Base-by-base conservation (phyloP, 192 early-diverging fungal species). In the Thoreauomyces humboldtii region DNA sequence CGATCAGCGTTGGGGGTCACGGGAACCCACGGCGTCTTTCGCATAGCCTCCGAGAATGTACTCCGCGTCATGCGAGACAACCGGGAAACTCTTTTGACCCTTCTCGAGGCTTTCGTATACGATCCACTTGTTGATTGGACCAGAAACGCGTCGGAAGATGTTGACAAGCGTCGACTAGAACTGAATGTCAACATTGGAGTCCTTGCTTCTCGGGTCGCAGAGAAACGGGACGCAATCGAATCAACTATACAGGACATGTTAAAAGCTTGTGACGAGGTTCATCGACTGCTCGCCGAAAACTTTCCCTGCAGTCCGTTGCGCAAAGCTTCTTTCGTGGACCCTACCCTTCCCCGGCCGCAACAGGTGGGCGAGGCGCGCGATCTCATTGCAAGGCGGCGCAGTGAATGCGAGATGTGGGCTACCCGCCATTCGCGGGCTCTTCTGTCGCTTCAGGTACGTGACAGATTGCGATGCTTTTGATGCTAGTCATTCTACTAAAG, bases 41-140 rank as follows among this genome's bases (percentile, higher is more conserved):
- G 73, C 25, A 63, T 66, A 12, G 67, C 79, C 2, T 72, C 70
- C 31, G 72, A 83, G 46, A 28, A 71, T 55, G 60, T 59, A 0
- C 22, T 82, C 11, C 42, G 48, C 9, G 72, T 75, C 6, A 45
- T 84, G 53, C 67, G 75, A 7, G 33, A 67, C 7, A 78, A 73
- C 44, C 34, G 37, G 21, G 82, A 85, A 44, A 69, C 70, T 11
- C 44, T 85, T 19, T n/a, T 80, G n/a, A 69, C 73, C 22, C 41
- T 85, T 48, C 68, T 85, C 5, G 81, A 84, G 44, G 73, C 81
- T 0, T 81, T 85, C 59, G 59, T 81, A 2, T 78, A 78, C 61
- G 83, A 85, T 59, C 83, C 83, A 19, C 46, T 85, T n/a, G 67
- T 77, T 0, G 83, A 85, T 37, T 85, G 83, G 83, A 73, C 69